Evolutionary conservation across 108 stramenopile species (phyloP), one percentile per base, ranked within the genome.

Genomic region (Cyclostephanos tholiformis): DNA sequence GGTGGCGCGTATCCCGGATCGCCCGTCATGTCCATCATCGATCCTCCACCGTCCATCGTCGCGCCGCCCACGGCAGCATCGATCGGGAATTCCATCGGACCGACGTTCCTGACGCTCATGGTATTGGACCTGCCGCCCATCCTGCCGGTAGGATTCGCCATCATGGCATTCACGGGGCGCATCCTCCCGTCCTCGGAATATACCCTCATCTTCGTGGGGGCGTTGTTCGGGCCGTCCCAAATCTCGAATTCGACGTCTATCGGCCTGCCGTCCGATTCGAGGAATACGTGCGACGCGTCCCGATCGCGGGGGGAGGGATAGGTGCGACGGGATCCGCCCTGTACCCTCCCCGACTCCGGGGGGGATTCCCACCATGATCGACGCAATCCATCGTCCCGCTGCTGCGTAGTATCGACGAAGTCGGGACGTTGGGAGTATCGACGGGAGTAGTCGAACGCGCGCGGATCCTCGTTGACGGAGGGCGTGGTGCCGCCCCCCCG

Each of bases 151-250:
- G 81, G 81, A 61, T 76, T 80, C 17, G 76, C 64, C 13, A 80
- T 38, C 35, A 80, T 62, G 48, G 70, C 71, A 58, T 77, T 80
- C 13, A 84, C 35, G 14, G 79, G 79, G 23, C 79, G 60, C 63
- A 76, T 43, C 23, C 58, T n/a, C 16, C 85, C 85, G 53, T 86
- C 82, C 65, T 84, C 82, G 25, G 69, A 67, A 62, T 82, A 86
- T 5, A 86, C 76, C 56, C 73, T 79, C 49, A 86, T 38, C 17
- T 19, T 67, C 0, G 74, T 80, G 2, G 82, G 73, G 23, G 85
- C 80, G 53, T 86, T 84, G 60, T 86, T 74, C 11, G 85, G 85
- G 43, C 85, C 85, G 22, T 86, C 79, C 82, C 80, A 84, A 0
- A 86, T 41, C 32, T 86, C 74, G 48, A 86, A 48, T 36, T 75